Base-by-base conservation (phyloP, 2,329 filamentous ascomycete genomes). In the Decorospora gaudefroyi region DNA sequence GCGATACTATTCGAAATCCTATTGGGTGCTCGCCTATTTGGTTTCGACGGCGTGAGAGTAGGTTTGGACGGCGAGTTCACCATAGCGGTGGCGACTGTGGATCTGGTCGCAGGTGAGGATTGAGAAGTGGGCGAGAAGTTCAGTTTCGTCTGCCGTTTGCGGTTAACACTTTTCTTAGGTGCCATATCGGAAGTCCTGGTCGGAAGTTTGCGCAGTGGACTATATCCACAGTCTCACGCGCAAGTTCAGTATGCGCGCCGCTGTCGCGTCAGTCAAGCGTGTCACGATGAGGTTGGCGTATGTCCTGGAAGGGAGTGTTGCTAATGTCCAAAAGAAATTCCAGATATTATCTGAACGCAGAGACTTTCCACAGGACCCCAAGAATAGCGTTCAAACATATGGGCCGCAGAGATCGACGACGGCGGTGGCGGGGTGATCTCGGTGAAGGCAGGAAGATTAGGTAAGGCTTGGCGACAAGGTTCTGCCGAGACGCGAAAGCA, bases 41-140 rank as follows among this genome's bases (percentile, higher is more conserved):
- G 21, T 19, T 11, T 42, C 39, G 19, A 43, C 19, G 31, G 38
- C 40, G 35, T 46, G 9, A 19, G 21, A 16, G 31, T 64, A 25
- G 21, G 26, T 18, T 37, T 38, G 7, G 51, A 45, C 7, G 42
- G 34, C n/a, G 37, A 37, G 12, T 29, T 31, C n/a, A 35, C 38
- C 25, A 35, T 55, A 3, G 43, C 27, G 10, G 42, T 23, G 12
- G 30, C 17, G 41, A 33, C 9, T 7, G 40, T 21, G 8, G 46
- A 45, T 40, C 19, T 23, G 5, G 36, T 36, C 21, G 68, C 66
- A 11, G 71, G 69, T 4, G 72, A 73, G 0, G 71, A 70, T 9
- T 72, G 69, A 6, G 71, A 61, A 4, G 73, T 46, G 4, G 73
- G 69, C 1, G 71, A 74, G 59, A 77, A 77, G 34, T 61, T 66